Conservation (phyloP, 2,329 filamentous ascomycete genomes). For the Microascus cirrosus region DNA sequence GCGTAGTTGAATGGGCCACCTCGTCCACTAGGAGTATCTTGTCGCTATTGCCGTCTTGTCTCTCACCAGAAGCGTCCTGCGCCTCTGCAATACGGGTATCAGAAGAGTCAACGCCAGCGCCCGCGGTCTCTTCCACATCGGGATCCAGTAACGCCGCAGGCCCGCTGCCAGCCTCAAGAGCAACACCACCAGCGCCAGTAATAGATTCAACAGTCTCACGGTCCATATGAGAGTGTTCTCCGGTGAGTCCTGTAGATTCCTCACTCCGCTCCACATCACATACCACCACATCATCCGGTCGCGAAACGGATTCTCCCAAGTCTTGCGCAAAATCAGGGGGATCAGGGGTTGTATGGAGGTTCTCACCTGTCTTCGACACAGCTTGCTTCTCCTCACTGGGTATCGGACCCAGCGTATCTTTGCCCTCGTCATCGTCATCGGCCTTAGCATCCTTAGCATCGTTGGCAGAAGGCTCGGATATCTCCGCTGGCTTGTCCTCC, state of each 20-base stretch:
- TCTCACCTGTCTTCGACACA: conserved; percentile 31
- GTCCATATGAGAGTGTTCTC: neutral
- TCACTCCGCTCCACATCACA: conserved; percentile 5
- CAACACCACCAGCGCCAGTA: neutral
- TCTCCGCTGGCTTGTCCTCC: neutral
- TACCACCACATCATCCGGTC: conserved; percentile 10
- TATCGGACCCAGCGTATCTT: conserved; percentile 26
- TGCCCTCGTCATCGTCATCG: conserved; percentile 22
- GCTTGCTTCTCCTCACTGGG: conserved; percentile 20
- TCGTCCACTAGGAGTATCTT: neutral
- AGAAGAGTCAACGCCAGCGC: neutral
- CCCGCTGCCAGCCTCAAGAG: neutral
- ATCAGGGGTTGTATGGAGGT: conserved; percentile 23
- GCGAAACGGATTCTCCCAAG: conserved; percentile 15
- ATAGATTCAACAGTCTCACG: neutral
- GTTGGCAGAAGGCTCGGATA: neutral
- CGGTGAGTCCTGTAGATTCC: conserved; percentile 13
- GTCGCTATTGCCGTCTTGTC: neutral
- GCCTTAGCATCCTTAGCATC: conserved; percentile 2
- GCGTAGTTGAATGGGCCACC: neutral
- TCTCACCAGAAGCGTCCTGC: neutral
- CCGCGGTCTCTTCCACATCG: neutral
- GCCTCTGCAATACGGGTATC: neutral
- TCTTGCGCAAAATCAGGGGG: conserved; percentile 22
- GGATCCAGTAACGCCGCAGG: neutral